Evolutionary conservation across 305 asterid species (phyloP), one percentile per base, ranked within the genome.

Genomic region (Lippia alba): DNA sequence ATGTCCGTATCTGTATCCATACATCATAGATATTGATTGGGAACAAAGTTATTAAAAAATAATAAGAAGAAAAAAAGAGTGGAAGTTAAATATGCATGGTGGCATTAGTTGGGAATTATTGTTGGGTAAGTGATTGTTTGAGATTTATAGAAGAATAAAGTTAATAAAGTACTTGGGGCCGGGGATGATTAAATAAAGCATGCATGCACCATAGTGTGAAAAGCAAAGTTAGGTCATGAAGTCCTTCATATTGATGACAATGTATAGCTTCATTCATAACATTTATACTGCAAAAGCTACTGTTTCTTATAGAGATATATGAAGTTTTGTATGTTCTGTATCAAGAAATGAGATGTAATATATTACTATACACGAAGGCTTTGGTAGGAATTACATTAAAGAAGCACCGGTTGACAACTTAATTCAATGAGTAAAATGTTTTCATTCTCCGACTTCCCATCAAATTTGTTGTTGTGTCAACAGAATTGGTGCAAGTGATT

Each of bases 221-320:
- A 18, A 45, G 11, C 3, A 19, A 18, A 12, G 30, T 24, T 24
- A 44, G 18, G n/a, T 62, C 6, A 7, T 63, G 55, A 11, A 7
- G 39, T 34, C 17, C 24, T 15, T 49, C 16, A 5, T 8, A 14
- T 64, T 7, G 48, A 51, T 66, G 20, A 46, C 14, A 5, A 18
- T 4, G 4, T 4, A 20, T 55, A 3, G 41, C 9, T 39, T 34
- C 61, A 10, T 33, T 5, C 33, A 54, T 39, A 54, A 12, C 12
- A 6, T 54, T 56, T 56, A 51, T 63, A 70, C 14, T 65, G 41
- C 79, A 66, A 41, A 74, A 61, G 64, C 72, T 16, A 60, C 55
- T 67, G 50, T 11, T 7, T 30, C 6, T 5, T 24, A 59, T 36
- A 48, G 7, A 61, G 6, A 36, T 65, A 34, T 71, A 60, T 36